Percentiles rank a stretch among this genome's conserved stretches.
Conservation (phyloP, 306 rosid species). For the Quercus cerris region DNA sequence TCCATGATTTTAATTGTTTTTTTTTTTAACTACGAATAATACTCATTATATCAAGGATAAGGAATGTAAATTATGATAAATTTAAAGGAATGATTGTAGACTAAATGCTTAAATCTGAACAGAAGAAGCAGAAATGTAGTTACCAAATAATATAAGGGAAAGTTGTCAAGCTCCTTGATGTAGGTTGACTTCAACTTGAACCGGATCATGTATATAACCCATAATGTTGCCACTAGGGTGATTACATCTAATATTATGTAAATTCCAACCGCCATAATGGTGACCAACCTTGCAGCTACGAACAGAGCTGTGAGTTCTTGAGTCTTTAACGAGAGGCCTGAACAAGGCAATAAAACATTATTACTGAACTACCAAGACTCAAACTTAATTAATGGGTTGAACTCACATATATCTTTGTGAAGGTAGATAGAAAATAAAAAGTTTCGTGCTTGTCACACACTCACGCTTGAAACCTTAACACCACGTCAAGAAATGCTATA, state of each 20-base stretch:
- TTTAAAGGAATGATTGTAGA: background rate
- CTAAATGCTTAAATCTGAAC: background rate
- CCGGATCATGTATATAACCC: conserved; percentile 66
- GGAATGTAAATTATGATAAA: background rate
- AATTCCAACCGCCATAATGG: conserved; percentile 35
- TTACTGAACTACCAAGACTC: background rate
- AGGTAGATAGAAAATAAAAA: too few relatives aligned
- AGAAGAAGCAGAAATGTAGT: background rate
- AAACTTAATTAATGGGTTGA: too few relatives aligned
- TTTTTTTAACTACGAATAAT: too few relatives aligned
- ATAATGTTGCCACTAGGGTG: conserved; percentile 41
- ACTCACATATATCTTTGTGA: too few relatives aligned
- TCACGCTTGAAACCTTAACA: too few relatives aligned
- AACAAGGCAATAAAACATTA: background rate
- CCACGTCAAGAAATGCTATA: too few relatives aligned
- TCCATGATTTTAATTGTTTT: too few relatives aligned
- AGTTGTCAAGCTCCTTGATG: conserved; percentile 61
- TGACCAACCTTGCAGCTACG: conserved; percentile 34
- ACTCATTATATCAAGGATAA: background rate
- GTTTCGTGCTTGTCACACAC: too few relatives aligned
- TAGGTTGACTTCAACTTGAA: conserved; percentile 65
- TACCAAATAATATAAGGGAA: conserved; percentile 56
- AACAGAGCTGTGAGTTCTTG: conserved; percentile 78
- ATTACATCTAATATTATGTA: conserved; percentile 47
- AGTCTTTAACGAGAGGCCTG: conserved; percentile 71